Conservation (phyloP, 768 basidiomycete species). For the Lactarius quietus region DNA sequence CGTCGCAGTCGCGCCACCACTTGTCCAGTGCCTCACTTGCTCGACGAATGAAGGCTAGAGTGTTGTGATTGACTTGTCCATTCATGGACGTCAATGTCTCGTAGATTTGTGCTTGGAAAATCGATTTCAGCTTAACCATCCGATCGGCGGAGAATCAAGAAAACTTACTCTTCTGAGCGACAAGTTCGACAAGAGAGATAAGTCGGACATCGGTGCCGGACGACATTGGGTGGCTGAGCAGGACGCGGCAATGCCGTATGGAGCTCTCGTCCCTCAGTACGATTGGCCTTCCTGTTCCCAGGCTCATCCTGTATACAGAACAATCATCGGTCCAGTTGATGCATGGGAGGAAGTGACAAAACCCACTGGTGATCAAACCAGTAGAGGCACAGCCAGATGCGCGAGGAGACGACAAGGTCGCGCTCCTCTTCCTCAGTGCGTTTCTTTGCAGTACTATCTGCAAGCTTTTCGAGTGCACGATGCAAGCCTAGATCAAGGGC, state of each 20-base stretch:
- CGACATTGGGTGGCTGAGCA: slow-evolving; percentile 82
- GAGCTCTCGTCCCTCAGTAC: slow-evolving; percentile 87
- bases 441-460: slow-evolving; percentile 63
- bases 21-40: slow-evolving; percentile 84
- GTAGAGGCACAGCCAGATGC: slow-evolving; percentile 93
- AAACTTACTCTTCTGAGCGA: slow-evolving; percentile 81
- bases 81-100: slow-evolving; percentile 84
- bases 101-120: slow-evolving; percentile 76
- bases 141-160: background rate
- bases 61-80: slow-evolving; percentile 81
- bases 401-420: slow-evolving; percentile 85
- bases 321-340: slow-evolving; percentile 17
- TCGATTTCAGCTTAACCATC: slow-evolving; percentile 1
- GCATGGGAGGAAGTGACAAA: slow-evolving; percentile 4
- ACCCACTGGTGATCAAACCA: slow-evolving; percentile 95
- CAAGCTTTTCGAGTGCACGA: slow-evolving; percentile 87
- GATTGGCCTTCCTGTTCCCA: slow-evolving; percentile 88
- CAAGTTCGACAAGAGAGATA: slow-evolving; percentile 83
- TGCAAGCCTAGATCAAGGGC: slow-evolving; percentile 91
- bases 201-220: slow-evolving; percentile 88
- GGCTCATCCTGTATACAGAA: slow-evolving; percentile 62
- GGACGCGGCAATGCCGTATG: slow-evolving; percentile 76
- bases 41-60: slow-evolving; percentile 81
- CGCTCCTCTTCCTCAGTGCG: slow-evolving; percentile 80
- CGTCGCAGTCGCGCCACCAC: slow-evolving; percentile 90